Base-by-base conservation (phyloP, 257 asterid genomes). In the Fraxinus quadrangulata region DNA sequence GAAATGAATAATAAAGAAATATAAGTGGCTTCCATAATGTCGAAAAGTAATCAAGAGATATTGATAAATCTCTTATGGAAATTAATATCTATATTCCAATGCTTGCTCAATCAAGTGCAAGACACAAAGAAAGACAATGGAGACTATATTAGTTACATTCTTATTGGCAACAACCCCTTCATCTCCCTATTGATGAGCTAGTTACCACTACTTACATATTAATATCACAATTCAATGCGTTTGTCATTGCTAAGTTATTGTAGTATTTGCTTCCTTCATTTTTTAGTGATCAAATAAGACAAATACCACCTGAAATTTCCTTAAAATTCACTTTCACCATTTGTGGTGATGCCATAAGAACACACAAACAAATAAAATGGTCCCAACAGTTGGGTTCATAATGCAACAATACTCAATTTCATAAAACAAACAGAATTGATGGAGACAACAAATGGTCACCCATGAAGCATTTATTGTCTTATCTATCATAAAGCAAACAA, bases 401-500 rank as follows among this genome's bases (percentile, higher is more conserved):
- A 54, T 54, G 19, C 24, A 54, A 54, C 24, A 54, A 70, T n/a
- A 36, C 74, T 70, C 49, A 21, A 21, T 19, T 21, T 19, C 30
- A 13, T 36, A 70, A n/a, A 26, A 13, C 34, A 39, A 34, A 47
- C 33, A 70, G 34, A 5, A 47, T 5, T 6, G 39, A 11, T 26
- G 70, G 72, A 59, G 63, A 59, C 12, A 19, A 9, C 14, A 54
- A 40, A 16, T 19, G 45, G 21, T 39, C 16, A 7, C 45, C 49
- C 34, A 34, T 33, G 47, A 68, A 39, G 71, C 74, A 42, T 61
- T 56, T 75, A 39, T 67, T 51, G 47, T 42, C 63, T 30, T 21
- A 66, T 40, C 13, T 39, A 40, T 11, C n/a, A 30, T 47, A 39
- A n/a, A 33, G 34, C 26, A 23, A 47, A 12, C 67, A 4, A 72